Percentiles rank a stretch among this genome's conserved stretches.
phyloP scores from a whole-genome alignment of 2,329 filamentous ascomycete species.

The Fusarium torreyae region DNA sequence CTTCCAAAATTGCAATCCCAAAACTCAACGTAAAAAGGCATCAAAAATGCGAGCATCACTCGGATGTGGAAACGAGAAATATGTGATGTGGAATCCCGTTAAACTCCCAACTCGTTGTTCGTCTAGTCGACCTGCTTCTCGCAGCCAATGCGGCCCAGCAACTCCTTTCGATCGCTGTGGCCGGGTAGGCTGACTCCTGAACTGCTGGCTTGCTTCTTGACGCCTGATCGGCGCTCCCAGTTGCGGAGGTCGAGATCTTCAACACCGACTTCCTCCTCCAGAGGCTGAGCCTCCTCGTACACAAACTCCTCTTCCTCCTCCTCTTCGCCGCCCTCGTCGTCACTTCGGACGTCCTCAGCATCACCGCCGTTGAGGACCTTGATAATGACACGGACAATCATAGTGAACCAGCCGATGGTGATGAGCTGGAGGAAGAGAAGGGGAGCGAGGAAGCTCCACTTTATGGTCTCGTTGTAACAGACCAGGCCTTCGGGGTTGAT shows the following conservation, averaged over 20 bases:
- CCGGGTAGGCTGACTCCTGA: slow-evolving; percentile 77
- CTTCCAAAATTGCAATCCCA: slow-evolving; percentile 28
- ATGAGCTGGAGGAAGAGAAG: slow-evolving; percentile 85
- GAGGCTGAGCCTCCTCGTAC: slow-evolving; percentile 68
- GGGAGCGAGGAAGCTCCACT: slow-evolving; percentile 82
- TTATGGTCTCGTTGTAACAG: slow-evolving; percentile 83
- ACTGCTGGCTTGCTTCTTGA: slow-evolving; percentile 68
- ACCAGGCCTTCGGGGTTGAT: slow-evolving; percentile 78
- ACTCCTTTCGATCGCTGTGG: slow-evolving; percentile 83
- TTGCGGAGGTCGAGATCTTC: slow-evolving; percentile 78
- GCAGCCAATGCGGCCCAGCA: slow-evolving; percentile 86
- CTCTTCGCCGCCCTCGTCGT: slow-evolving; percentile 79
- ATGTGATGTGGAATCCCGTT: slow-evolving; percentile 30
- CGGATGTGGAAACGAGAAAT: slow-evolving; percentile 31
- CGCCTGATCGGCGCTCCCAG: slow-evolving; percentile 71
- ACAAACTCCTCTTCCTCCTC: slow-evolving; percentile 69
- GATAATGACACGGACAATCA: slow-evolving; percentile 88
- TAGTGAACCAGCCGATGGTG: slow-evolving; percentile 88
- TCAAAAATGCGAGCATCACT: slow-evolving; percentile 31
- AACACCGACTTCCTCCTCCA: slow-evolving; percentile 83
- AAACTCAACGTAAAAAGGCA: slow-evolving; percentile 27
- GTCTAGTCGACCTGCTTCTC: slow-evolving; percentile 76
- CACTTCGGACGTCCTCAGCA: slow-evolving; percentile 89
- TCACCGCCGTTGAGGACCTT: slow-evolving; percentile 82
- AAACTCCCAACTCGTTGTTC: slow-evolving; percentile 39